Evolutionary conservation across 1,284 basidiomycete species (phyloP).

Genomic region (Thecaphora thlaspeos): DNA sequence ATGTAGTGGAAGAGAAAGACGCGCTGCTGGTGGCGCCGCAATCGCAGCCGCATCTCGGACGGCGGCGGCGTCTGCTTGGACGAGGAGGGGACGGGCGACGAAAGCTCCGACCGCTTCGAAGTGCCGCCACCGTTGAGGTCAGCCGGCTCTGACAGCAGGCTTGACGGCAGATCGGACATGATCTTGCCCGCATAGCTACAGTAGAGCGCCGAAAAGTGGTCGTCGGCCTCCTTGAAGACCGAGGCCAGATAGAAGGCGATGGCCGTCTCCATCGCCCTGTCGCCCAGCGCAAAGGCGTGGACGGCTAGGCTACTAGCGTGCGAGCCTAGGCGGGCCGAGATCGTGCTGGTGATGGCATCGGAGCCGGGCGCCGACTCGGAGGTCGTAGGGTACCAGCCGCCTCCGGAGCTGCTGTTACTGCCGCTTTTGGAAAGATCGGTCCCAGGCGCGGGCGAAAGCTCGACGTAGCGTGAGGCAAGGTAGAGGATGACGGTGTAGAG

Average conservation of each 20-base stretch:
- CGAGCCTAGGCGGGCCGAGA: conserved; percentile 20
- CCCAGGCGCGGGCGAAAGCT: conserved; percentile 1
- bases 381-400: conserved; percentile 1
- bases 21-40: conserved; percentile 22
- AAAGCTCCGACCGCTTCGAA: too few relatives aligned
- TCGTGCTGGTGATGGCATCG: conserved; percentile 12
- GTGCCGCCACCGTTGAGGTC: too few relatives aligned
- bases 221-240: conserved; percentile 39
- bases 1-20: conserved; percentile 38
- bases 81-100: too few relatives aligned
- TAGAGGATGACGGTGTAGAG: conserved; percentile 33
- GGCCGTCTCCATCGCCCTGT: conserved; percentile 27
- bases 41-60: conserved; percentile 6
- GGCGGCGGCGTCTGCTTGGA: too few relatives aligned
- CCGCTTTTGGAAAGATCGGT: too few relatives aligned
- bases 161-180: conserved; percentile 32
- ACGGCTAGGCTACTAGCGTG: conserved; percentile 28
- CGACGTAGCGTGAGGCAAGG: conserved; percentile 28
- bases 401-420: too few relatives aligned
- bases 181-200: conserved; percentile 38
- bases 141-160: conserved; percentile 12
- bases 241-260: conserved; percentile 34
- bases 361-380: conserved; percentile 8
- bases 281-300: conserved; percentile 23
- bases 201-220: conserved; percentile 34